Evolutionary conservation across 2,329 filamentous ascomycete genomes (phyloP), one percentile per base, ranked within the genome.

Genomic region (Ilyonectria sp.): DNA sequence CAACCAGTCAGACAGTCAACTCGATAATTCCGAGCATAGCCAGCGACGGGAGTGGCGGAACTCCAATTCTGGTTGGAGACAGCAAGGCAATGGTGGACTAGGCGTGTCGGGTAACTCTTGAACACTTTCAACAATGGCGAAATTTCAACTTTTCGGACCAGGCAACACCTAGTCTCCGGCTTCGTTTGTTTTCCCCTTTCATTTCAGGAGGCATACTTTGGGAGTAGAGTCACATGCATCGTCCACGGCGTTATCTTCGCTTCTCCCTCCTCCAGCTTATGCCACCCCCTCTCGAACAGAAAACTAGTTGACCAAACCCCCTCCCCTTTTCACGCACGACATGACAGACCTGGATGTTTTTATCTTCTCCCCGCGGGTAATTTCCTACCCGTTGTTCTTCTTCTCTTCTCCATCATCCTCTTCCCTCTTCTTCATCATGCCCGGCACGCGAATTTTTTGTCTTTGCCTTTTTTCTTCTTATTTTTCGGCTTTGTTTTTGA

Each of bases 11-110:
- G 84, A 86, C 64, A 80, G 78, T 63, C 81, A 81, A 56, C 74
- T 82, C 26, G 80, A 82, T 67, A 79, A 75, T 43, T 74, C 80
- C 37, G 82, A 84, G 54, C 81, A 82, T 53, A 81, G 77, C 53
- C 84, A 85, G 67, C 84, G 84, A 52, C 83, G 85, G 61, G 86
- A 89, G 67, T 90, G 87, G 86, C 84, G 88, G 37, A 89, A 88
- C 74, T 90, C 87, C 50, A 53, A 53, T 19, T 53, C 50, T 35
- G 86, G 81, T 43, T 88, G 84, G 83, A 83, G 82, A 31, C 85
- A 85, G 54, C 86, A 85, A 67, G 86, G 82, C 69, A 83, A 85
- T 23, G 84, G 85, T 23, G 84, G 84, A 29, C 79, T 85, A 52
- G 86, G 87, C 67, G 82, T 87, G 11, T 86, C 87, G 11, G 80